These are phyloP conservation scores for Nigrospora oryzae DNA, from an alignment of 2,329 filamentous ascomycete species.

Conservation along the genomic window DNA sequence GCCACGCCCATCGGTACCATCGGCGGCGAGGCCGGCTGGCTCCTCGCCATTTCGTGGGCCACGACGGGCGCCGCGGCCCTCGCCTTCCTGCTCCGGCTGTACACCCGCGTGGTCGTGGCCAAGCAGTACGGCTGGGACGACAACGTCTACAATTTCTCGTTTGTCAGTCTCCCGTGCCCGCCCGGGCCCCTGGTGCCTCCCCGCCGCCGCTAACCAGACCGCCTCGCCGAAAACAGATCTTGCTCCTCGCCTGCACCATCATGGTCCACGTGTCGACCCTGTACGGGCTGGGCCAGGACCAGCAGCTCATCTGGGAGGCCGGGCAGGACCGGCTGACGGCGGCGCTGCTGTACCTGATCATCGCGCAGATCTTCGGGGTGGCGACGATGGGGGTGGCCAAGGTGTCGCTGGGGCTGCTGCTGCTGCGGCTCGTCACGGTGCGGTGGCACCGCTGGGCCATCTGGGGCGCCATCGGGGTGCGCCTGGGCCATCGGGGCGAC, in stretches of 20 bases:
- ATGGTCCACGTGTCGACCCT: not conserved
- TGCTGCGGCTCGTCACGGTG: conserved; percentile 2
- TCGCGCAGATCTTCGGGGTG: conserved; percentile 1
- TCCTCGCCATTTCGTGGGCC: conserved; percentile 1
- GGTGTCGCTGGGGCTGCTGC: not conserved
- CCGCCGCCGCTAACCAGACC: too few species aligned
- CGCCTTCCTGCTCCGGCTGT: not conserved
- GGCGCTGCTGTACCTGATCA: conserved; percentile 1
- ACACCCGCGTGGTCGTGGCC: conserved; percentile 1
- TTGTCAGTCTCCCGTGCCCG: conserved; percentile 2
- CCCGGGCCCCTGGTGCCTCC: too few species aligned
- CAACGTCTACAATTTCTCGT: conserved; percentile 1
- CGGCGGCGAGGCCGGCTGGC: not conserved
- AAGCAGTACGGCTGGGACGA: conserved; percentile 2
- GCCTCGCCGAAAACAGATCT: too few species aligned
- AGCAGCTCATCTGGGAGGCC: not conserved
- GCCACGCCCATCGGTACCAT: not conserved
- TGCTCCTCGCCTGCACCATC: not conserved
- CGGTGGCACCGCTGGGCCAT: conserved; percentile 1
- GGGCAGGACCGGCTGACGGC: not conserved
- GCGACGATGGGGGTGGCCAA: not conserved
- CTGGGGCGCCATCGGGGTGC: not conserved
- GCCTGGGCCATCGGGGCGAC: conserved; percentile 1
- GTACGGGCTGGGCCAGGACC: conserved; percentile 1
- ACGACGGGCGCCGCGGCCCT: not conserved